Base-by-base conservation (phyloP, 2,329 filamentous ascomycete species). In the Epichloe glyceriae region DNA sequence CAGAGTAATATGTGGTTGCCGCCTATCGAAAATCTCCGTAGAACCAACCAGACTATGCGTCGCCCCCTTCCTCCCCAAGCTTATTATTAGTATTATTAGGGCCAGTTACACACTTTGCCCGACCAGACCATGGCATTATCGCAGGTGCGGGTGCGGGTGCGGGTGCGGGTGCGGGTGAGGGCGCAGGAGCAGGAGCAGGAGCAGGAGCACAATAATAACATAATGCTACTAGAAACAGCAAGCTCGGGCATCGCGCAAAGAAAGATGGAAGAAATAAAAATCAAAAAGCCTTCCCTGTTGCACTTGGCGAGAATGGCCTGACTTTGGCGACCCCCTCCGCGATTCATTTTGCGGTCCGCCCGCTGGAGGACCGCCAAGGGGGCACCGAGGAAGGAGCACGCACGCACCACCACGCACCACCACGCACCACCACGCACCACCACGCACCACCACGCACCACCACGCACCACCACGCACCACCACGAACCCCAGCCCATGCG, bases 251-350 rank as follows among this genome's bases (percentile, higher is more conserved):
- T 43, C 17, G 41, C 41, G 14, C 11, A n/a, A 37, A n/a, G 17
- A 14, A 12, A 4, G 8, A 26, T 5, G n/a, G 12, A 47, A 11
- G 6, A n/a, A 35, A n/a, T 19, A 15, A 15, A 43, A 40, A 43
- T 33, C 3, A 17, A 49, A 17, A 49, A 15, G 26, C 39, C 42
- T 44, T 42, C 22, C 44, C 35, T 20, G 19, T 49, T 49, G 30
- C 11, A 38, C 35, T 38, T 14, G 7, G 14, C 14, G 35, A 38
- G 3, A 56, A 55, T 57, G 56, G 56, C 54, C 48, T 57, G 54
- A 57, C 54, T 53, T 53, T 53, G 42, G 42, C 35, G 33, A 35
- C 30, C 20, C 26, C 46, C 38, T 46, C 40, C 46, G 38, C 49
- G 41, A 46, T 46, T 37, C 42, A 49, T 49, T 47, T 34, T 49